Evolutionary conservation across 2,329 filamentous ascomycete genomes (phyloP).

Genomic region (Grosmannia penicillata): DNA sequence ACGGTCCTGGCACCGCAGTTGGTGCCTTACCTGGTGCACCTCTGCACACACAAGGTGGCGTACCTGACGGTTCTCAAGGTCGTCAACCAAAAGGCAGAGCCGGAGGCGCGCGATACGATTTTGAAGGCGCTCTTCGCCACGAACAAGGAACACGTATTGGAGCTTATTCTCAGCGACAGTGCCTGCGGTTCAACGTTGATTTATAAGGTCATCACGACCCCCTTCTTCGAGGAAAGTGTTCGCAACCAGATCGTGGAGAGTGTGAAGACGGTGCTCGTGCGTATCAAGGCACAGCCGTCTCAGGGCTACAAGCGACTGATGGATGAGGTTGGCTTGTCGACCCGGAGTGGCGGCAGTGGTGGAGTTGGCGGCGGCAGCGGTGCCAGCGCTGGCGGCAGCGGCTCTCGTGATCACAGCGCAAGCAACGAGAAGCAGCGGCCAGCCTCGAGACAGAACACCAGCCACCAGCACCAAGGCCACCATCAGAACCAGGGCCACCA

Average conservation of each 20-base stretch:
- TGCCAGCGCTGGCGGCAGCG: conserved; percentile 23
- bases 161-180: conserved; percentile 83
- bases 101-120: conserved; percentile 80
- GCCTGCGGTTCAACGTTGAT: conserved; percentile 88
- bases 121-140: conserved; percentile 88
- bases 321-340: conserved; percentile 92
- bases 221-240: conserved; percentile 90
- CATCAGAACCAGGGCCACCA: conserved; percentile 16
- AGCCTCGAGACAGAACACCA: conserved; percentile 36
- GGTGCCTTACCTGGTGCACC: conserved; percentile 81
- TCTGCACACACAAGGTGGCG: conserved; percentile 97
- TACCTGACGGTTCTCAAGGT: conserved; percentile 96
- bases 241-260: conserved; percentile 81
- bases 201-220: conserved; percentile 95
- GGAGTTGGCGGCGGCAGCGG: conserved; percentile 21
- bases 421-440: conserved; percentile 40
- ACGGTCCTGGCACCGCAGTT: conserved; percentile 85
- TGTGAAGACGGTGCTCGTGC: conserved; percentile 74
- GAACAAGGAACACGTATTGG: conserved; percentile 68
- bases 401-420: conserved; percentile 29
- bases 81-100: conserved; percentile 92
- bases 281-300: conserved; percentile 82
- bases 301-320: conserved; percentile 98
- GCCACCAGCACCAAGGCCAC: conserved; percentile 23
- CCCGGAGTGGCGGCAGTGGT: conserved; percentile 27